phyloP scores from a whole-genome alignment of 2,329 filamentous ascomycete species.

The Arthrobotrys conoides region DNA sequence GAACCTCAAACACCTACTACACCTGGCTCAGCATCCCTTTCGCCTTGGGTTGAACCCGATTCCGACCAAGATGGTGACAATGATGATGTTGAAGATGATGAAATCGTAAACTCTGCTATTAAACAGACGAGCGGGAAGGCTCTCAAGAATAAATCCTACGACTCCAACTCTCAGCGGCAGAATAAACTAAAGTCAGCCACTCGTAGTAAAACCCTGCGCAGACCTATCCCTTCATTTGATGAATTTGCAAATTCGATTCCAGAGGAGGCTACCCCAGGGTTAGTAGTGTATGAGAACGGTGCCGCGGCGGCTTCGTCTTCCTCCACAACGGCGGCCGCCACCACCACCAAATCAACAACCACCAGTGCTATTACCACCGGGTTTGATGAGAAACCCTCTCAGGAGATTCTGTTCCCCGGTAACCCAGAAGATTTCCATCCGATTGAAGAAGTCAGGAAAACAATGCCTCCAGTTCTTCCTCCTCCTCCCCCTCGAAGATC shows the following conservation, averaged over 20 bases:
- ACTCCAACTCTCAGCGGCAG: conserved; percentile 41
- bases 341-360: conserved; percentile 4
- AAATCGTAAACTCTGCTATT: conserved; percentile 52
- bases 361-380: conserved; percentile 15
- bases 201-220: conserved; percentile 59
- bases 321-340: conserved; percentile 25
- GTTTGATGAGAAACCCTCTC: conserved; percentile 58
- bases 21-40: conserved; percentile 50
- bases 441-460: conserved; percentile 44
- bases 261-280: conserved; percentile 56
- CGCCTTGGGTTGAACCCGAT: conserved; percentile 58
- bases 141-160: conserved; percentile 29
- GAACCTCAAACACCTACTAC: conserved; percentile 49
- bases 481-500: conserved; percentile 58
- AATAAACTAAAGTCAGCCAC: conserved; percentile 56
- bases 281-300: conserved; percentile 38
- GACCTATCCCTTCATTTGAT: conserved; percentile 60
- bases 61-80: conserved; percentile 46
- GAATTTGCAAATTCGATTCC: conserved; percentile 59
- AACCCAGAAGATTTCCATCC: conserved; percentile 59
- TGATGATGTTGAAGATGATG: conserved; percentile 55
- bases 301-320: conserved; percentile 28
- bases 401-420: conserved; percentile 56
- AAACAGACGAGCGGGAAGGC: conserved; percentile 37
- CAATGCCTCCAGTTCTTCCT: conserved; percentile 43